Percentiles rank a stretch among this genome's conserved stretches.
phyloP scores from a whole-genome alignment of 805 yeast genomes.

The Saccharomycopsis vini region DNA sequence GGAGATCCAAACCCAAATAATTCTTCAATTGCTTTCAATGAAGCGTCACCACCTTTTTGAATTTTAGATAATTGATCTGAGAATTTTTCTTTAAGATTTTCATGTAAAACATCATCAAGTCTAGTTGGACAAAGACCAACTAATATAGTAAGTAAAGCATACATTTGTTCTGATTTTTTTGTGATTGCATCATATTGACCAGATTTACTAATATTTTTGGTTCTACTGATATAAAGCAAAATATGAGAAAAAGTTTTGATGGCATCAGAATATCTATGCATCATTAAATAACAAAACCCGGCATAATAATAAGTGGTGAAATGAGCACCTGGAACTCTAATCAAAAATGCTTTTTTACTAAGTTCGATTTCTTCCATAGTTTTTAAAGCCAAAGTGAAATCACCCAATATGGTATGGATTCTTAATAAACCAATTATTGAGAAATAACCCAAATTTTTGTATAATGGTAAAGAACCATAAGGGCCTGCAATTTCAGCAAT shows the following conservation, averaged over 20 bases:
- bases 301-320: constrained; percentile 44
- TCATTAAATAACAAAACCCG: constrained; percentile 43
- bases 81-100: constrained; percentile 37
- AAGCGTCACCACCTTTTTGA: constrained; percentile 35
- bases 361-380: constrained; percentile 39
- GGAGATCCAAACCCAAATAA: constrained; percentile 40
- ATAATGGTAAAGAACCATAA: constrained; percentile 34
- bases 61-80: constrained; percentile 36
- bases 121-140: constrained; percentile 39
- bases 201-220: constrained; percentile 33
- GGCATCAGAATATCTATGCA: constrained; percentile 42
- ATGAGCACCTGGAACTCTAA: constrained; percentile 40
- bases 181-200: constrained; percentile 39
- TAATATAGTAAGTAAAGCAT: constrained; percentile 38
- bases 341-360: constrained; percentile 35
- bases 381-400: constrained; percentile 39
- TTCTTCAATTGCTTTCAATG: constrained; percentile 35
- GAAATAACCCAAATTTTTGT: constrained; percentile 40
- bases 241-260: constrained; percentile 41
- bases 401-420: constrained; percentile 42
- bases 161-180: constrained; percentile 43
- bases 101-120: constrained; percentile 36
- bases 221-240: constrained; percentile 36
- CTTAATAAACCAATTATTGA: constrained; percentile 40
- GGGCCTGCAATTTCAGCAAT: constrained; percentile 32